Evolutionary conservation across 768 basidiomycete species (phyloP).

Genomic region (Hemileccinum rubropunctum): DNA sequence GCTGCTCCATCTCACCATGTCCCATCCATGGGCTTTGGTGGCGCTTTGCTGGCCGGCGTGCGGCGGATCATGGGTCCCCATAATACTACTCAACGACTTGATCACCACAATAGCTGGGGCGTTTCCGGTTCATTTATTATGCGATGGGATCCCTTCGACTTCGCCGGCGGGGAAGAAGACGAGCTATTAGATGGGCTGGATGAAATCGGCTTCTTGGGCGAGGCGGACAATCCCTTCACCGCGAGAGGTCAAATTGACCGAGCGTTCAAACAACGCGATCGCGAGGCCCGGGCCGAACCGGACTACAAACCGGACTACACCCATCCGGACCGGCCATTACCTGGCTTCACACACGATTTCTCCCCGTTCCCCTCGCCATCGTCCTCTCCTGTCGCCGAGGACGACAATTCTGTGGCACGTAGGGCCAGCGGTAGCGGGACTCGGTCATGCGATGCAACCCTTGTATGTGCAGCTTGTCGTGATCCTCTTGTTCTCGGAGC

Average conservation of each 20-base stretch:
- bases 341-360: slow-evolving; percentile 74
- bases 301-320: slow-evolving; percentile 63
- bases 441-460: slow-evolving; percentile 36
- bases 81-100: slow-evolving; percentile 8
- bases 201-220: slow-evolving; percentile 17
- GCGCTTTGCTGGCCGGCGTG: slow-evolving; percentile 51
- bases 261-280: slow-evolving; percentile 21
- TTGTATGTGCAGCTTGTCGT: slow-evolving; percentile 67
- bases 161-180: slow-evolving; percentile 12
- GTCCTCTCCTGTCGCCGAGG: slow-evolving; percentile 32
- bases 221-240: slow-evolving; percentile 7
- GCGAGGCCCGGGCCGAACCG: slow-evolving; percentile 21
- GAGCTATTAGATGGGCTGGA: slow-evolving; percentile 14
- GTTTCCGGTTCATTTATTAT: slow-evolving; percentile 27
- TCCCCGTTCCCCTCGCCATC: slow-evolving; percentile 37
- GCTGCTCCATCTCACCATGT: slow-evolving; percentile 53
- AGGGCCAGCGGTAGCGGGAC: slow-evolving; percentile 24
- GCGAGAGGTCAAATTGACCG: slow-evolving; percentile 21
- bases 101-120: slow-evolving; percentile 20
- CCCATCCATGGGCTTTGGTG: slow-evolving; percentile 64
- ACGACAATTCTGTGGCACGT: slow-evolving; percentile 34
- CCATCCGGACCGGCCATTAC: slow-evolving; percentile 50
- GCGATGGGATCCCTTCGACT: slow-evolving; percentile 30
- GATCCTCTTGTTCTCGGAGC: slow-evolving; percentile 60
- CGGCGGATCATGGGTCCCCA: slow-evolving; percentile 25